A percentile compares a stretch with the other conserved stretches of the same genome.
phyloP scores from a whole-genome alignment of 257 asterid genomes.

The Penstemon eatonii region DNA sequence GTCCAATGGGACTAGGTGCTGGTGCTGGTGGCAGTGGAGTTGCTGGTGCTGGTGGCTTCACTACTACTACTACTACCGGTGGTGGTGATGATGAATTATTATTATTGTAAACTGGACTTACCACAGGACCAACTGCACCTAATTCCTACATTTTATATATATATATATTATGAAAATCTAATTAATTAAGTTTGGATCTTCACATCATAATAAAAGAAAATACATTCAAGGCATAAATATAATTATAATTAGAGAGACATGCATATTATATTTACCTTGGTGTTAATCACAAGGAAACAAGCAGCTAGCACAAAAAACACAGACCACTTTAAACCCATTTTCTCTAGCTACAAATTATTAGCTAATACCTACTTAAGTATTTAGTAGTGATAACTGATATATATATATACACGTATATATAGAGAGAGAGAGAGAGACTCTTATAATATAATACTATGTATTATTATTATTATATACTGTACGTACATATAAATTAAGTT shows the following conservation, averaged over 20 bases:
- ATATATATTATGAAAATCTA: neutral
- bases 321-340: conserved; percentile 42
- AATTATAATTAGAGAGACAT: neutral
- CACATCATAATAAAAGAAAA: neutral
- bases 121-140: conserved; percentile 9
- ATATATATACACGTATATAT: neutral
- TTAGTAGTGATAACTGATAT: neutral
- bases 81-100: conserved; percentile 32
- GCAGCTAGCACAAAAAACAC: conserved; percentile 40
- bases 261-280: conserved; percentile 38
- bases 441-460: no score
- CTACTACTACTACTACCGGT: conserved; percentile 17
- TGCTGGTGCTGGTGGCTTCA: conserved; percentile 31
- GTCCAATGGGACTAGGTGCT: conserved; percentile 32
- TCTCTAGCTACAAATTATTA: neutral
- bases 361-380: neutral
- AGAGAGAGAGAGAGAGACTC: neutral
- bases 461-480: neutral
- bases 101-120: conserved; percentile 12
- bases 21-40: conserved; percentile 21
- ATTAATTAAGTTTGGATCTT: neutral
- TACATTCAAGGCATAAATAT: no score
- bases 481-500: neutral
- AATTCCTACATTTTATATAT: neutral
- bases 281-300: conserved; percentile 39